These are phyloP conservation scores for Pilobolus umbonatus DNA, from an alignment of 192 early-diverging fungal genomes.

Conservation along the genomic window DNA sequence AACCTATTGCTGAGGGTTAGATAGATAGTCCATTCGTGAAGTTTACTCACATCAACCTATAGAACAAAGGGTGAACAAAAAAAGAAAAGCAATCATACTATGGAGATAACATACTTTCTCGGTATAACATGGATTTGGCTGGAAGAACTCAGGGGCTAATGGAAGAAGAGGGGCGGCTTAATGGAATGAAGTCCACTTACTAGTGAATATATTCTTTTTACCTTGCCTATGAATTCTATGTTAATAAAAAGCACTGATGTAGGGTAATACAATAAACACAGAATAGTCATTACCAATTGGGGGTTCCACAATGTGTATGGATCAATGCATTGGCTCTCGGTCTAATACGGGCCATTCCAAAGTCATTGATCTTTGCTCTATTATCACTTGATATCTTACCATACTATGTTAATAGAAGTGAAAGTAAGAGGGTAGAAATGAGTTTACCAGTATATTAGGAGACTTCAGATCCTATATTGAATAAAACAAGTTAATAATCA, in stretches of 20 bases:
- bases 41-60: slow-evolving; percentile 21
- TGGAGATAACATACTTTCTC: slow-evolving; percentile 57
- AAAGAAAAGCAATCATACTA: slow-evolving; percentile 4
- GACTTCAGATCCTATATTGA: slow-evolving; percentile 61
- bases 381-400: slow-evolving; percentile 50
- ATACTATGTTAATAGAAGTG: neutral
- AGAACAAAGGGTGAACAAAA: neutral
- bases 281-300: slow-evolving; percentile 52
- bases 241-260: neutral
- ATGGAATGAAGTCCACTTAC: neutral
- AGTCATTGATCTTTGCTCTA: slow-evolving; percentile 75
- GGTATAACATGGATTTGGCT: slow-evolving; percentile 61
- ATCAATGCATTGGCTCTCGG: slow-evolving; percentile 62
- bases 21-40: too few relatives aligned
- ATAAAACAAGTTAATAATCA: slow-evolving; percentile 3
- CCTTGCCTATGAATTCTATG: slow-evolving; percentile 34
- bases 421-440: neutral
- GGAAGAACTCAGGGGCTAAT: slow-evolving; percentile 74
- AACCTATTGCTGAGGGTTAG: slow-evolving; percentile 25
- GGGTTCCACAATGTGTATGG: slow-evolving; percentile 75
- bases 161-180: neutral
- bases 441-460: slow-evolving; percentile 62
- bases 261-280: neutral
- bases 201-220: slow-evolving; percentile 7
- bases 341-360: slow-evolving; percentile 74